Percentiles rank a stretch among this genome's conserved stretches.
Conservation (phyloP, 2,329 filamentous ascomycete species). For the Penicillium sp. region DNA sequence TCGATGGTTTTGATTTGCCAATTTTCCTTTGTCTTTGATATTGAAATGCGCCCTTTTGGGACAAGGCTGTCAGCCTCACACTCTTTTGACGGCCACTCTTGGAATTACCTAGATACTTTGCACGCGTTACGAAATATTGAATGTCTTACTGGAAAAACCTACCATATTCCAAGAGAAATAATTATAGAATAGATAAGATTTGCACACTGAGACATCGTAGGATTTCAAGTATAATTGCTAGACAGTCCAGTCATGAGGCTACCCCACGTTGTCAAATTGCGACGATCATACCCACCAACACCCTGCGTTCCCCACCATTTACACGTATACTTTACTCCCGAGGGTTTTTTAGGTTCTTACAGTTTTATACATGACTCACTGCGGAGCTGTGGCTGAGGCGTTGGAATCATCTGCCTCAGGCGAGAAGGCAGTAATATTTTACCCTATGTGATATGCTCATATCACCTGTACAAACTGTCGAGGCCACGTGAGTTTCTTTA, state of each 20-base stretch:
- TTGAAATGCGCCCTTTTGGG: neutral
- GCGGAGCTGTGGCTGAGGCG: neutral
- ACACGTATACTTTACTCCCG: too few species aligned
- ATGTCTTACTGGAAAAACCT: neutral
- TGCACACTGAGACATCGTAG: neutral
- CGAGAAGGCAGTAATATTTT: neutral
- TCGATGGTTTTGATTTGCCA: neutral
- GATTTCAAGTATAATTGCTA: neutral
- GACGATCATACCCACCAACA: slow-evolving; percentile 1
- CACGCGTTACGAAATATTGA: neutral
- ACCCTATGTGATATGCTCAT: neutral
- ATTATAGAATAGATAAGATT: neutral
- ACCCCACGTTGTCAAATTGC: neutral
- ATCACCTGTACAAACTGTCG: neutral
- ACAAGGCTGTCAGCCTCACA: neutral
- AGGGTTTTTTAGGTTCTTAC: neutral
- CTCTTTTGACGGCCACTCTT: neutral
- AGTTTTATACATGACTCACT: slow-evolving; percentile 5
- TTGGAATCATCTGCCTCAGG: neutral
- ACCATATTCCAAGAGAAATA: neutral
- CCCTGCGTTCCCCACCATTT: neutral
- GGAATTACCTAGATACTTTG: neutral
- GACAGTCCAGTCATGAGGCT: neutral
- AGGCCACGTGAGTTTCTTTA: neutral
- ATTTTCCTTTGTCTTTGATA: slow-evolving; percentile 1